phyloP scores from a whole-genome alignment of 2,329 filamentous ascomycete genomes.

The Phaeophleospora eucalypticola region DNA sequence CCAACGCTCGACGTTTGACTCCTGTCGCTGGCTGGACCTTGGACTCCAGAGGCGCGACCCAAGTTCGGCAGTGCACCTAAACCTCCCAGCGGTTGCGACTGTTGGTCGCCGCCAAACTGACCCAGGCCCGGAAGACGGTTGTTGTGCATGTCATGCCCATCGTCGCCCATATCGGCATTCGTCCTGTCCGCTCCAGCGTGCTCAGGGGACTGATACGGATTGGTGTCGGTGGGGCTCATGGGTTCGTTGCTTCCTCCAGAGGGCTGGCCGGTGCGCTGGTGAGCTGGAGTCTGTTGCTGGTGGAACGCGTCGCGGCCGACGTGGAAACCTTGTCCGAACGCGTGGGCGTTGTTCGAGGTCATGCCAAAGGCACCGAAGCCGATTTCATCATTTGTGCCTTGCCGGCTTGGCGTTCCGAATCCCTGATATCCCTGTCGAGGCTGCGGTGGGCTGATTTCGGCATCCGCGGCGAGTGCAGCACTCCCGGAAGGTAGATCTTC shows the following conservation, averaged over 20 bases:
- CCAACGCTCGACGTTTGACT: slow-evolving; percentile 90
- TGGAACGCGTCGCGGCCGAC: slow-evolving; percentile 54
- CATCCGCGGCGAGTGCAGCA: slow-evolving; percentile 69
- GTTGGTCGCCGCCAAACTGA: slow-evolving; percentile 27
- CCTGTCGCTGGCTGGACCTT: slow-evolving; percentile 70
- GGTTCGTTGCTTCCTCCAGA: slow-evolving; percentile 56
- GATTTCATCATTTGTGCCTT: slow-evolving; percentile 52
- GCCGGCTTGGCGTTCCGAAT: slow-evolving; percentile 44
- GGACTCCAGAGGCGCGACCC: slow-evolving; percentile 35
- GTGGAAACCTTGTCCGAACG: slow-evolving; percentile 26
- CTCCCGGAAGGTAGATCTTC: slow-evolving; percentile 63
- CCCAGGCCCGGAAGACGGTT: slow-evolving; percentile 30
- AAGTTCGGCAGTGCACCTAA: slow-evolving; percentile 30
- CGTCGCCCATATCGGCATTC: slow-evolving; percentile 43
- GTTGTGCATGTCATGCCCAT: slow-evolving; percentile 28
- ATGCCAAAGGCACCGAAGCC: slow-evolving; percentile 60
- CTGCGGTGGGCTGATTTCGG: slow-evolving; percentile 60
- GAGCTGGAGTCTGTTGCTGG: slow-evolving; percentile 51
- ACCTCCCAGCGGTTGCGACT: slow-evolving; percentile 31
- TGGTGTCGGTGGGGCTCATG: slow-evolving; percentile 89
- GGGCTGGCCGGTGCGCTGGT: slow-evolving; percentile 41
- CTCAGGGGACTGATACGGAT: slow-evolving; percentile 89
- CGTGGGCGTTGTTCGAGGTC: slow-evolving; percentile 47
- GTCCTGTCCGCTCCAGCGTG: slow-evolving; percentile 60
- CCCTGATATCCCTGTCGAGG: slow-evolving; percentile 40